A percentile compares a stretch with the other conserved stretches of the same genome.
phyloP scores from a whole-genome alignment of 1,284 basidiomycete genomes.

The Schizopora paradoxa region DNA sequence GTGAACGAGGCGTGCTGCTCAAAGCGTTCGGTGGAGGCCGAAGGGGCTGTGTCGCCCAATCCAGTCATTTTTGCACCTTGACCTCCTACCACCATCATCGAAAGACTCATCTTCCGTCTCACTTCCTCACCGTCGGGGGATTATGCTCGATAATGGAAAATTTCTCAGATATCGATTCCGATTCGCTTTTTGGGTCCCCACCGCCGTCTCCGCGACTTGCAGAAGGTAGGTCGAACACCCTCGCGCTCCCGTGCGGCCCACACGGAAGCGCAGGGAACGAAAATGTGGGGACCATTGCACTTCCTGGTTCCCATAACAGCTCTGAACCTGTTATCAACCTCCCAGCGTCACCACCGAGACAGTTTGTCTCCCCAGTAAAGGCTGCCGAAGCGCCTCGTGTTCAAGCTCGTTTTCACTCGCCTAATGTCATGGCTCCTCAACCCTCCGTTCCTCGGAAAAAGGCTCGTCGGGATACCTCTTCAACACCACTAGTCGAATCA shows the following conservation, averaged over 20 bases:
- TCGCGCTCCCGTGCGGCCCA: slow-evolving; percentile 49
- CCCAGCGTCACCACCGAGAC: slow-evolving; percentile 60
- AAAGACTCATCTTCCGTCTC: no score
- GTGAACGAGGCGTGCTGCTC: no score
- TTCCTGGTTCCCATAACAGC: slow-evolving; percentile 83
- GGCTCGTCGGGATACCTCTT: no score
- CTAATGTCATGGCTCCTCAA: background rate
- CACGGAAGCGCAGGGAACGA: slow-evolving; percentile 42
- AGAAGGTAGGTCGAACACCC: slow-evolving; percentile 66
- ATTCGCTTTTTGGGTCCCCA: slow-evolving; percentile 77
- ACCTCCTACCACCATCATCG: no score
- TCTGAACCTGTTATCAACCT: slow-evolving; percentile 76
- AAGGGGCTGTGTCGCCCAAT: no score
- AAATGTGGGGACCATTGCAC: slow-evolving; percentile 94
- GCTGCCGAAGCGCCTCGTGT: slow-evolving; percentile 15
- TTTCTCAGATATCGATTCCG: no score
- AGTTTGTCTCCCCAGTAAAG: slow-evolving; percentile 28
- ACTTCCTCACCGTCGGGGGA: no score
- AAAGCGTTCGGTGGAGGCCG: no score
- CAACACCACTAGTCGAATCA: slow-evolving; percentile 17
- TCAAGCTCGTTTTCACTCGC: no score
- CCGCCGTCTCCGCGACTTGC: slow-evolving; percentile 50
- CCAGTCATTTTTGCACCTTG: no score
- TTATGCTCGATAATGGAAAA: no score
- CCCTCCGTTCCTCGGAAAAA: background rate